Base-by-base conservation (phyloP, 2,329 filamentous ascomycete species). In the Botrytis fabae region DNA sequence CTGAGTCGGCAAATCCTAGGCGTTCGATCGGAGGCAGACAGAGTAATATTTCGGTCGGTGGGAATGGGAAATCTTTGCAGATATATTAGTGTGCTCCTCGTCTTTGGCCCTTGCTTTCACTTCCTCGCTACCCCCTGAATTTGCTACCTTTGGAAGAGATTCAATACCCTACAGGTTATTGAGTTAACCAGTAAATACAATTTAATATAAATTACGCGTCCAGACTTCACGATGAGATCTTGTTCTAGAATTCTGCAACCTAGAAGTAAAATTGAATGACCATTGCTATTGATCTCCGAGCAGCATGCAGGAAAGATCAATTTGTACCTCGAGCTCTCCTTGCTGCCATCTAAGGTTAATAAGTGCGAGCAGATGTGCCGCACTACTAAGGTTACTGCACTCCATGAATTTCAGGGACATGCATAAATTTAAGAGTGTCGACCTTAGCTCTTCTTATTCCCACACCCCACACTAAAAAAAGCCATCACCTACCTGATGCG, bases 21-120 rank as follows among this genome's bases (percentile, higher is more conserved):
- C 40, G 35, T n/a, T 46, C 38, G 25, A 51, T 70, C n/a, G 57
- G 69, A 51, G 69, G 60, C 25, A 48, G 69, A 25, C 69, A 64
- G 32, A 70, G 69, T 40, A 70, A 70, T 42, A 70, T 70, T 40
- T 61, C 42, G 32, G 42, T 70, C 28, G 69, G 69, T n/a, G 59
- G 69, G 42, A 64, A 70, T 61, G 69, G 69, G 32, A 70, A 70
- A 32, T 20, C 57, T 40, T 51, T 70, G 42, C 69, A 70, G 32
- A 70, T 70, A 28, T 70, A 61, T 64, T 70, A 42, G 63, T 70
- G 42, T 25, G 5, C 54, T 38, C 25, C 14, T 1, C 12, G 2
- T 38, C 38, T 16, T n/a, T 28, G 46, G n/a, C 22, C 16, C 32
- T 38, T 8, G 16, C 44, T 54, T 54, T n/a, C 6, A 35, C 5